Evolutionary conservation across 768 basidiomycete species (phyloP), one percentile per base, ranked within the genome.

Genomic region (Suillus discolor): DNA sequence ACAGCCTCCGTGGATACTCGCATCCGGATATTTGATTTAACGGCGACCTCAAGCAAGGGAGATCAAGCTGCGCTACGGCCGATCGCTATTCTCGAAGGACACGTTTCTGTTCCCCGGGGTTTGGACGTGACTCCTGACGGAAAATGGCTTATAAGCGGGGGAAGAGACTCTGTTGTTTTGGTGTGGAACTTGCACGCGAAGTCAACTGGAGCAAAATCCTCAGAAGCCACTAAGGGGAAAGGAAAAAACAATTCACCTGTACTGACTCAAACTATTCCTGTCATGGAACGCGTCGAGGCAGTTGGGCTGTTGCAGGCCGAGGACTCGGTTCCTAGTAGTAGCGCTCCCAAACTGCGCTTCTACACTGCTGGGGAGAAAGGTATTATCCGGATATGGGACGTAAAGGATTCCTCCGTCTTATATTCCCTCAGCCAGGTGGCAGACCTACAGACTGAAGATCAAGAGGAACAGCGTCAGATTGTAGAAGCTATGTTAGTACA

Each of bases 291-390:
- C 47, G 86, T 97, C 25, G 96, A 98, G 76, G 89, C 93, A 0
- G 85, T 95, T 4, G 96, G 94, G 1, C 78, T 96, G 12, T 73
- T 96, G 45, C 80, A 75, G 16, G 74, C 79, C 5, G 85, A 87
- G 63, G 79, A 81, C 62, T 77, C 84, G 5, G 78, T 82, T 25
- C 82, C 83, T 5, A 74, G 41, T 47, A n/a, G 45, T 1, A 38
- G 65, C 61, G 62, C 79, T 16, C 76, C 79, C 45, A 75, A 75
- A 36, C 74, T 96, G 44, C 82, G 83, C 31, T 91, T 97, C 72
- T 99, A 87, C 73, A 97, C 95, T 23, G 97, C 89, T 12, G 97
- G 97, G 4, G 92, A 97, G 74, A 94, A 92, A 73, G 97, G 97
- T 6, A 77, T 87, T 1, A 79, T 99, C 45, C 89, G 87, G 69